Evolutionary conservation across 257 asterid species (phyloP).

Genomic region (Scutellaria galericulata): DNA sequence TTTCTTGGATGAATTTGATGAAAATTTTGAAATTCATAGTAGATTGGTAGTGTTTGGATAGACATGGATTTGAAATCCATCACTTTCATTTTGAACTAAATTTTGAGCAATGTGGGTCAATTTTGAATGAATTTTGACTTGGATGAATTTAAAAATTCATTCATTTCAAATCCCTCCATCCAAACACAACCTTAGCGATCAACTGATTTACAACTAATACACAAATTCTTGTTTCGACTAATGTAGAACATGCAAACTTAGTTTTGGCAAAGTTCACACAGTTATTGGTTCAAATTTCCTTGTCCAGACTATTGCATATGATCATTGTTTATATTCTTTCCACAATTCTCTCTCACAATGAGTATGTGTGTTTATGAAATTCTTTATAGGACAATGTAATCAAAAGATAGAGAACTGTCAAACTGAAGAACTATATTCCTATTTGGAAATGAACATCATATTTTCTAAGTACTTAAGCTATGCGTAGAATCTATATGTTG

Average conservation of each 20-base stretch:
- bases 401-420: conserved; percentile 4
- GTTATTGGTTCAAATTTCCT: conserved; percentile 24
- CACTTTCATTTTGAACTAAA: no score
- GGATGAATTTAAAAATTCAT: no score
- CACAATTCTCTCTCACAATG: conserved; percentile 2
- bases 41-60: no score
- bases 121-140: no score
- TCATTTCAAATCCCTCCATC: no score
- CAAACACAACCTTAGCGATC: no score
- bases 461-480: conserved; percentile 28
- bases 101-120: no score
- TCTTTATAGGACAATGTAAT: neutral
- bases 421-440: conserved; percentile 25
- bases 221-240: neutral
- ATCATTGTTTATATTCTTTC: neutral
- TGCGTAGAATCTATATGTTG: conserved; percentile 33
- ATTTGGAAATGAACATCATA: conserved; percentile 27
- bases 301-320: neutral
- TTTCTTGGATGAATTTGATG: neutral
- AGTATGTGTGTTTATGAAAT: neutral
- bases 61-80: no score
- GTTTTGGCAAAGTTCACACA: conserved; percentile 25
- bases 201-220: neutral
- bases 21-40: no score
- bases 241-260: conserved; percentile 28